These are phyloP conservation scores for Phytophthora foliorum DNA, from an alignment of 352 stramenopile genomes.

Conservation along the genomic window DNA sequence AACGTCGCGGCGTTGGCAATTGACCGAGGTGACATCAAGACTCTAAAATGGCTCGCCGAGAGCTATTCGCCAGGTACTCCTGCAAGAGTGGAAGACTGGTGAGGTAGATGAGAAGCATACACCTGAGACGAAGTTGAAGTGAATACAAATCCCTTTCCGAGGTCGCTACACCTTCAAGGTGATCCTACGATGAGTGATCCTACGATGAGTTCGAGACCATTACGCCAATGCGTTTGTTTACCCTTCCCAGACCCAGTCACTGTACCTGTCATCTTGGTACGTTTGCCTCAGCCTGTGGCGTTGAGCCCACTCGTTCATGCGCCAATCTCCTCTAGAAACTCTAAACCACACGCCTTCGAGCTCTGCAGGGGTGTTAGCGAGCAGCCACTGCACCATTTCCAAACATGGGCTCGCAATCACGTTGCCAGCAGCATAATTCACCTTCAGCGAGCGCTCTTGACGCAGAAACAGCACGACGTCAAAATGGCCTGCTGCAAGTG, in stretches of 20 bases:
- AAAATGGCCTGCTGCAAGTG: constrained; percentile 15
- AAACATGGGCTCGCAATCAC: constrained; percentile 4
- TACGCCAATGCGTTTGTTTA: too few relatives aligned
- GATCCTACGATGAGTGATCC: constrained; percentile 23
- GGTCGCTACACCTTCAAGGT: background rate
- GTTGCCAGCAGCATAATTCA: background rate
- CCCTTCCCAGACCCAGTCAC: background rate
- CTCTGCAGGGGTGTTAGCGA: background rate
- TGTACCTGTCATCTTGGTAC: too few relatives aligned
- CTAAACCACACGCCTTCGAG: constrained; percentile 10
- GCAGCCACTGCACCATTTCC: constrained; percentile 23
- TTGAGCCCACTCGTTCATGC: constrained; percentile 22
- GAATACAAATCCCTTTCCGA: constrained; percentile 16
- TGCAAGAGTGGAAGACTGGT: constrained; percentile 15
- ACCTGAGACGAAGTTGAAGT: constrained; percentile 15
- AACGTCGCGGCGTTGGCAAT: constrained; percentile 9
- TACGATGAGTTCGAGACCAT: constrained; percentile 11
- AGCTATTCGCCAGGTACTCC: background rate
- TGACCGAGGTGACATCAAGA: constrained; percentile 1
- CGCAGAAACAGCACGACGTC: constrained; percentile 22
- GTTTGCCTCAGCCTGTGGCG: constrained; percentile 1
- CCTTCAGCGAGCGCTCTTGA: background rate
- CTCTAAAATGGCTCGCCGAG: constrained; percentile 5
- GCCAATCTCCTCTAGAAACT: constrained; percentile 11
- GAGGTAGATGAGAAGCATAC: background rate